These are phyloP conservation scores for Samsoniella hepiali DNA, from an alignment of 2,329 filamentous ascomycete species.

Conservation along the genomic window DNA sequence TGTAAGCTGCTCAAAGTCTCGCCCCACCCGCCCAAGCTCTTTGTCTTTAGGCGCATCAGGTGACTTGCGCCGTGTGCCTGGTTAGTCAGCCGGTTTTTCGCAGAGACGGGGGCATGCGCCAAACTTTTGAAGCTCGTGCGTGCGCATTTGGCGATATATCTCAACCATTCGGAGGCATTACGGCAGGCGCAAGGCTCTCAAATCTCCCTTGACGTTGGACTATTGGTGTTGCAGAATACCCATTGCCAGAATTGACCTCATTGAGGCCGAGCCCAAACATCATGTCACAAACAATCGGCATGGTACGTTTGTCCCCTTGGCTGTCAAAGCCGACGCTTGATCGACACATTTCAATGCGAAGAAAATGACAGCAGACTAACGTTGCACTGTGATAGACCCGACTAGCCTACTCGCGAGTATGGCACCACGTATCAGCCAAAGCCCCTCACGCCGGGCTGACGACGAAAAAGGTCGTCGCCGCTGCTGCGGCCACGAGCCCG, in stretches of 20 bases:
- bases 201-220: background rate
- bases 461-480: conserved; percentile 39
- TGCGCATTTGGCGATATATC: background rate
- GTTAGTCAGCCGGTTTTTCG: conserved; percentile 15
- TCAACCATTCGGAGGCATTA: background rate
- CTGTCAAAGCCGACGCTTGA: conserved; percentile 1
- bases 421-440: conserved; percentile 81
- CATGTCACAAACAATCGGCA: conserved; percentile 78
- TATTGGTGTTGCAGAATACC: background rate
- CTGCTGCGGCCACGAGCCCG: background rate
- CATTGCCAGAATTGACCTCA: conserved; percentile 19
- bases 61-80: background rate
- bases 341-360: conserved; percentile 1
- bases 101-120: background rate
- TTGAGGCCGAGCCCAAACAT: conserved; percentile 26
- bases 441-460: conserved; percentile 60
- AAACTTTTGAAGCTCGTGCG: conserved; percentile 16
- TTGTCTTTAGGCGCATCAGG: background rate
- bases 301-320: conserved; percentile 48
- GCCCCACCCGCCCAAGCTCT: background rate
- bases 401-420: conserved; percentile 92
- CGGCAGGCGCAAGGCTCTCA: background rate
- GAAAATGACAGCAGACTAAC: background rate
- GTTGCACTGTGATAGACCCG: conserved; percentile 62
- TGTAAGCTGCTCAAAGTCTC: background rate